Evolutionary conservation across 306 rosid species (phyloP).

Genomic region (Inga leiocalycina): DNA sequence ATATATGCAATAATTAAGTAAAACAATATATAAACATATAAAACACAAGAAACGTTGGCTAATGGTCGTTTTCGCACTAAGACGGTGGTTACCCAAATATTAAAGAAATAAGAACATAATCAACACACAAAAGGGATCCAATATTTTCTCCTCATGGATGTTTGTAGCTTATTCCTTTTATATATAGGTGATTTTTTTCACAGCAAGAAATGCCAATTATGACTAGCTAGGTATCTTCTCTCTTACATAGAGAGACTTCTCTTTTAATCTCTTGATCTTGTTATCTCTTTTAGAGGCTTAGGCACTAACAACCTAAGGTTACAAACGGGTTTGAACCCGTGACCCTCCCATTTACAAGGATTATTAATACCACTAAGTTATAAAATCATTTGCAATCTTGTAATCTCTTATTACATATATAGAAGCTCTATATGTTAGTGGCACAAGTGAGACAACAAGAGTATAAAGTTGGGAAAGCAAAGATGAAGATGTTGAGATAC

Average conservation of each 20-base stretch:
- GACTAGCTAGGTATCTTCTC: constrained; percentile 20
- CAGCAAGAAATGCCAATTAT: constrained; percentile 45
- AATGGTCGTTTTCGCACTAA: constrained; percentile 71
- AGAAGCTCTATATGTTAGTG: no score
- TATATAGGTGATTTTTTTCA: constrained; percentile 30
- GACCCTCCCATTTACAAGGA: no score
- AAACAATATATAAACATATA: constrained; percentile 29
- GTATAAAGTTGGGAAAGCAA: no score
- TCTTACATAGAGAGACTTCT: not conserved
- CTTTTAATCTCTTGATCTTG: no score
- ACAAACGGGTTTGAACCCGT: no score
- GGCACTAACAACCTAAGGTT: no score
- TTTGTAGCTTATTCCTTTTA: constrained; percentile 24
- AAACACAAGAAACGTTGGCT: constrained; percentile 68
- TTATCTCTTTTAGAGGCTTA: no score
- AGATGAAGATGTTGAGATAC: no score
- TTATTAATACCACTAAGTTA: no score
- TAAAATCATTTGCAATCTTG: no score
- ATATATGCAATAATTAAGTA: constrained; percentile 24
- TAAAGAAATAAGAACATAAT: constrained; percentile 40
- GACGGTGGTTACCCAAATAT: constrained; percentile 67
- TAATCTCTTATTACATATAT: no score
- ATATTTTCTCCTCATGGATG: constrained; percentile 34
- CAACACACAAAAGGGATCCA: constrained; percentile 40
- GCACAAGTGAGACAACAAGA: no score